A percentile compares a stretch with the other conserved stretches of the same genome.
phyloP scores from a whole-genome alignment of 768 basidiomycete species.

The Mycena indigotica region DNA sequence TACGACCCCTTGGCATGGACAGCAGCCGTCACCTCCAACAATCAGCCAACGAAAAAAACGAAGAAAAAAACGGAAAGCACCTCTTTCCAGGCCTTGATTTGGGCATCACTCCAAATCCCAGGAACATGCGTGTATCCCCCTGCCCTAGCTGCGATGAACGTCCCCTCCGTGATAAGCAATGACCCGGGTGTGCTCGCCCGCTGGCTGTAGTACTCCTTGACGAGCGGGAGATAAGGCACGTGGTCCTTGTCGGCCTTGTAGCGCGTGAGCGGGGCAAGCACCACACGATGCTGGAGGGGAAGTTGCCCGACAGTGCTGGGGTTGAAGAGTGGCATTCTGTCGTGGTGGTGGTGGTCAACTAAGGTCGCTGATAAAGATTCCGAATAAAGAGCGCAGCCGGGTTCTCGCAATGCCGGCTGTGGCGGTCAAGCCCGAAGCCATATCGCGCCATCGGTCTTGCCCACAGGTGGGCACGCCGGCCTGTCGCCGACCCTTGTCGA shows the following conservation, averaged over 20 bases:
- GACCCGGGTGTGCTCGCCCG: slow-evolving; percentile 51
- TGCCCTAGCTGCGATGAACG: slow-evolving; percentile 51
- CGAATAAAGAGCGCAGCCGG: too few species aligned
- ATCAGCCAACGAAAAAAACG: neutral
- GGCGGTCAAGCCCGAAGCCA: too few species aligned
- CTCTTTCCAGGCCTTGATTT: slow-evolving; percentile 59
- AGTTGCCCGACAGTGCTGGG: slow-evolving; percentile 47
- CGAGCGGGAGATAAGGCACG: slow-evolving; percentile 30
- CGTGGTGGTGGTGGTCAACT: neutral
- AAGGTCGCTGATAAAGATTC: neutral
- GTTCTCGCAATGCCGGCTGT: too few species aligned
- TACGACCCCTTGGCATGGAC: slow-evolving; percentile 54
- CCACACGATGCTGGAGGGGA: slow-evolving; percentile 50
- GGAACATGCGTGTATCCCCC: slow-evolving; percentile 55
- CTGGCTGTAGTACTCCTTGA: slow-evolving; percentile 52
- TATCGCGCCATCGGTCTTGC: too few species aligned
- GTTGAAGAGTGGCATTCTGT: slow-evolving; percentile 42
- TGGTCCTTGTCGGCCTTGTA: slow-evolving; percentile 12
- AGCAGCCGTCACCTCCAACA: slow-evolving; percentile 51
- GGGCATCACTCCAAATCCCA: slow-evolving; percentile 65
- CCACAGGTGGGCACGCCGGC: too few species aligned
- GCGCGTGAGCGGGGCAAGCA: slow-evolving; percentile 57
- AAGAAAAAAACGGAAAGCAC: slow-evolving; percentile 31
- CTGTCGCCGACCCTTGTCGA: too few species aligned
- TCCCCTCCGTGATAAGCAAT: slow-evolving; percentile 59